Conservation (phyloP, 2,329 filamentous ascomycete genomes). For the Aspergillus ruber region DNA sequence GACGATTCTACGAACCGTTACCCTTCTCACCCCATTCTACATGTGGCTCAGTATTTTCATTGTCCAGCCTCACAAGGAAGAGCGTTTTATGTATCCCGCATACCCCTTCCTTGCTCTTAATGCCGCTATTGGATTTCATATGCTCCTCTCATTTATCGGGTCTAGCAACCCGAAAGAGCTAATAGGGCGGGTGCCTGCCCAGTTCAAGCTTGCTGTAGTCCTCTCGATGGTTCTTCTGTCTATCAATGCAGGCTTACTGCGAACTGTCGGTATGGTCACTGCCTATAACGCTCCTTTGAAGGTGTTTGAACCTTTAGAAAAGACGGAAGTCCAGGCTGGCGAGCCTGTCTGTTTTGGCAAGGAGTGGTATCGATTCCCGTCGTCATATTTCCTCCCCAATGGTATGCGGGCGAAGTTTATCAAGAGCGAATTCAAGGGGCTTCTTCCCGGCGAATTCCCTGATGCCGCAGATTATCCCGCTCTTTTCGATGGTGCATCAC, state of each 20-base stretch:
- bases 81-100: slow-evolving; percentile 95
- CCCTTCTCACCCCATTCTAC: slow-evolving; percentile 82
- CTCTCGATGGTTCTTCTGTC: slow-evolving; percentile 57
- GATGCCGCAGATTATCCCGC: slow-evolving; percentile 65
- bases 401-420: slow-evolving; percentile 82
- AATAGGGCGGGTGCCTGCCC: slow-evolving; percentile 64
- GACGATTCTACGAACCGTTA: slow-evolving; percentile 65
- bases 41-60: slow-evolving; percentile 92
- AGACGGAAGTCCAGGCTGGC: slow-evolving; percentile 47
- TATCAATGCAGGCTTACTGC: slow-evolving; percentile 60
- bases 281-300: slow-evolving; percentile 78
- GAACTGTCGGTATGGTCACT: slow-evolving; percentile 69
- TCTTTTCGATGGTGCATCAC: slow-evolving; percentile 76
- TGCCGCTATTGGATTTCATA: slow-evolving; percentile 76
- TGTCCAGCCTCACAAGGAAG: slow-evolving; percentile 90
- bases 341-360: slow-evolving; percentile 84
- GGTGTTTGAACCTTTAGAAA: slow-evolving; percentile 45
- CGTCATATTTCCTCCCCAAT: slow-evolving; percentile 82
- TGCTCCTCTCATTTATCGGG: slow-evolving; percentile 68
- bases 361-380: slow-evolving; percentile 97
- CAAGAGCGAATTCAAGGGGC: slow-evolving; percentile 79
- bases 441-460: slow-evolving; percentile 85
- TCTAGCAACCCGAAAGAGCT: slow-evolving; percentile 61
- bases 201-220: slow-evolving; percentile 64
- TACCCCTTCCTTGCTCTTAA: slow-evolving; percentile 90